A percentile compares a stretch with the other conserved stretches of the same genome.
These are phyloP conservation scores for Nepenthes alata DNA, from an alignment of 179 eudicot species.

Conservation along the genomic window DNA sequence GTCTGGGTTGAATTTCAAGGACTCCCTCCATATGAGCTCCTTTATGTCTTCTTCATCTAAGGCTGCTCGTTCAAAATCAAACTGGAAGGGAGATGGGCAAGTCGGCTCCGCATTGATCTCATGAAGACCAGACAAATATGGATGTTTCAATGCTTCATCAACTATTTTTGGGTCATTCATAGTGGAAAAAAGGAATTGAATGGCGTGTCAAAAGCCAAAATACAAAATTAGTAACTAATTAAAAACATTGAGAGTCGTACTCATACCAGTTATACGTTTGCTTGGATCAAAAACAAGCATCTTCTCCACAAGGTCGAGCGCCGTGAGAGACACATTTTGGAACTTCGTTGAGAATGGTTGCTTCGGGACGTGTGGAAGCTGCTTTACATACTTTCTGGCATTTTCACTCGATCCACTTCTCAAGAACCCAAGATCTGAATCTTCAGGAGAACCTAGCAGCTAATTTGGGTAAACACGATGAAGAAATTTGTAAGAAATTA, in stretches of 20 bases:
- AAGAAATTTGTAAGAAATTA: no score
- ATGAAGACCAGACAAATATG: constrained; percentile 72
- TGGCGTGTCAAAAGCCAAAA: not conserved
- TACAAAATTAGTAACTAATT: not conserved
- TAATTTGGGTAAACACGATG: constrained; percentile 6
- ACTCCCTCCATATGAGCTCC: constrained; percentile 73
- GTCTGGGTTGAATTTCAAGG: constrained; percentile 60
- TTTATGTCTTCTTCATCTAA: constrained; percentile 78
- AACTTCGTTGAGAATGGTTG: constrained; percentile 53
- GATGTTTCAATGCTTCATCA: constrained; percentile 88
- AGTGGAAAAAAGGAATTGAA: not conserved
- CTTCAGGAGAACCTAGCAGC: constrained; percentile 86
- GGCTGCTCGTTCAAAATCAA: constrained; percentile 74
- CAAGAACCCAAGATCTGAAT: constrained; percentile 70
- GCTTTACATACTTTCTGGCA: constrained; percentile 71
- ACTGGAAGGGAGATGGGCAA: constrained; percentile 60
- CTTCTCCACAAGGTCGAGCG: constrained; percentile 76
- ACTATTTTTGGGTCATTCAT: constrained; percentile 23
- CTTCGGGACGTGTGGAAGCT: constrained; percentile 47
- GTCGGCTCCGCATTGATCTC: constrained; percentile 94
- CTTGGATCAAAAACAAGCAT: constrained; percentile 90
- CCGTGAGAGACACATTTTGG: constrained; percentile 54
- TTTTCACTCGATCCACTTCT: constrained; percentile 40
- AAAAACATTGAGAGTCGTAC: not conserved
- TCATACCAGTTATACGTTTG: constrained; percentile 84